Evolutionary conservation across 176 grass and related monocot species (phyloP).

Genomic region (Bonia amplexicaulis): DNA sequence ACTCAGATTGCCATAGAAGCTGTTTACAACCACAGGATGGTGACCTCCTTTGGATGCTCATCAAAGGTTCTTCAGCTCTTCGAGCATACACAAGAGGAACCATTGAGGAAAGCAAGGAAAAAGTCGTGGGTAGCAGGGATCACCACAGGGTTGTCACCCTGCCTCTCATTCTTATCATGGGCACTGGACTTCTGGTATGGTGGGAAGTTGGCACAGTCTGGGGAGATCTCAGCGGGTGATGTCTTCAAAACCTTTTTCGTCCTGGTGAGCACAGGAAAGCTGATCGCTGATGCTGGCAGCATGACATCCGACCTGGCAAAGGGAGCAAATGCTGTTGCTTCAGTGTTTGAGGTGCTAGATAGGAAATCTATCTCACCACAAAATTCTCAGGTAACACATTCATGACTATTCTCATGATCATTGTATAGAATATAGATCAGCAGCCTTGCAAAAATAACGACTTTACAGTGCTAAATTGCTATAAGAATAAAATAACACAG

Average conservation of each 20-base stretch:
- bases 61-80: conserved; percentile 80
- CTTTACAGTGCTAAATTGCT: neutral
- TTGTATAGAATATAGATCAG: neutral
- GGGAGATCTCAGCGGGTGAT: conserved; percentile 83
- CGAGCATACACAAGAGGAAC: conserved; percentile 72
- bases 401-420: neutral
- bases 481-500: conserved; percentile 22
- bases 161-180: conserved; percentile 89
- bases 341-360: conserved; percentile 95
- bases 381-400: conserved; percentile 47
- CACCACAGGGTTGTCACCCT: conserved; percentile 82
- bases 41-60: conserved; percentile 87
- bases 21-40: conserved; percentile 95
- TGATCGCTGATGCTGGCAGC: conserved; percentile 96
- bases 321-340: conserved; percentile 87
- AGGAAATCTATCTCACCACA: conserved; percentile 72
- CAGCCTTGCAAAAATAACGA: neutral
- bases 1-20: conserved; percentile 98
- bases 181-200: conserved; percentile 99
- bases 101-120: conserved; percentile 72
- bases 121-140: conserved; percentile 92
- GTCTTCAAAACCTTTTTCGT: conserved; percentile 99
- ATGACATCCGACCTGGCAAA: conserved; percentile 98
- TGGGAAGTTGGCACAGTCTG: conserved; percentile 71
- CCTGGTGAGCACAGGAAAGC: conserved; percentile 93